Base-by-base conservation (phyloP, 1,284 basidiomycete species). In the Porodaedalea pini region DNA sequence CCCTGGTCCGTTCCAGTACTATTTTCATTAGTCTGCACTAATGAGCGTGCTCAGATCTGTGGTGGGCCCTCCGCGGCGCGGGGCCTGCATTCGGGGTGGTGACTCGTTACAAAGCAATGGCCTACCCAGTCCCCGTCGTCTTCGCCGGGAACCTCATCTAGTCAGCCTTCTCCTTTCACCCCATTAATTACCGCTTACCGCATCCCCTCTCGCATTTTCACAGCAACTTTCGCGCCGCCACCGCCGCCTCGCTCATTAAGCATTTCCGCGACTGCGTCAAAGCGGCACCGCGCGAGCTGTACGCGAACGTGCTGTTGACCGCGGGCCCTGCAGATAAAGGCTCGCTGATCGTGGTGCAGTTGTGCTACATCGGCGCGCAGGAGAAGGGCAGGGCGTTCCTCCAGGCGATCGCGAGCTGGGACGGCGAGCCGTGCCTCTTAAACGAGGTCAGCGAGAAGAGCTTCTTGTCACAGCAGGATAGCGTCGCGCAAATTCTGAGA, bases 201-300 rank as follows among this genome's bases (percentile, higher is more conserved):
- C 55, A 57, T 56, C 56, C 51, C 51, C 62, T 34, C 39, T 45
- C 61, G 29, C 36, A 19, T 43, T 37, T 36, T 47, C 57, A 13
- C 64, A 92, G 91, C 70, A 88, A 90, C 25, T 94, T 94, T 74
- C 86, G 92, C 68, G 81, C 81, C 45, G 79, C 84, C 6, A 95
- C 92, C 0, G 88, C 93, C 0, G 83, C 90, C 6, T 92, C 90
- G 5, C 80, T 96, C 34, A 86, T 96, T 68, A 88, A 86, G 62
- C 93, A 96, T 70, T 93, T 94, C 76, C 84, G 93, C 27, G 94
- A 96, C 70, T 94, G 92, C 67, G 81, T 95, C 72, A 95, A 95
- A 67, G 83, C 84, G 34, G 88, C 90, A 3, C 91, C 92, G 13
- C 80, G 87, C 23, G 86, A 92, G 66, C 80, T 95, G 15, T 95